Conservation (phyloP, 2,329 filamentous ascomycete genomes). For the Fusarium penzigii region DNA sequence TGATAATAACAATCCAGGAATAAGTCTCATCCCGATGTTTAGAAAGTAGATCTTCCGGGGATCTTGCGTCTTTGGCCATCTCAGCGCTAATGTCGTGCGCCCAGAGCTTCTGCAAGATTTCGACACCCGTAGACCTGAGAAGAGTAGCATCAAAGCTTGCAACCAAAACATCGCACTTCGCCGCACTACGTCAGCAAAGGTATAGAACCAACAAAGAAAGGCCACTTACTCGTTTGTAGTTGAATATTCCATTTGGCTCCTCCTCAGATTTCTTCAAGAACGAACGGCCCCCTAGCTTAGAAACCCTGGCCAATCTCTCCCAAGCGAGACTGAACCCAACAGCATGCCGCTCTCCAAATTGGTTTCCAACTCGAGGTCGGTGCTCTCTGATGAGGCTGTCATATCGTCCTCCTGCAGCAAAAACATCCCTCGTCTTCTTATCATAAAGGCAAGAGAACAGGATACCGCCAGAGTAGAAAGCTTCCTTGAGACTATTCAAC, state of each 20-base stretch:
- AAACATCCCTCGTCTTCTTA: constrained; percentile 78
- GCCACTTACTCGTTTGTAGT: constrained; percentile 59
- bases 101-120: constrained; percentile 79
- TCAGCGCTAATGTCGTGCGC: constrained; percentile 84
- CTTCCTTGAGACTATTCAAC: constrained; percentile 85
- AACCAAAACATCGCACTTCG: constrained; percentile 82
- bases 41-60: constrained; percentile 75
- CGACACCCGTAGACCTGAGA: constrained; percentile 73
- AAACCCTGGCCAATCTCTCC: constrained; percentile 74
- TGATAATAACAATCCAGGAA: constrained; percentile 87
- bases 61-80: constrained; percentile 76
- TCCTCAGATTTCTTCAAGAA: constrained; percentile 72
- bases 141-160: constrained; percentile 81
- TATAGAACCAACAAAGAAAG: not conserved
- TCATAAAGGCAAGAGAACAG: constrained; percentile 92
- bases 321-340: constrained; percentile 92
- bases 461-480: constrained; percentile 82
- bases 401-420: constrained; percentile 92
- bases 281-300: constrained; percentile 53
- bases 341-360: constrained; percentile 70
- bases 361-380: constrained; percentile 65
- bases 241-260: constrained; percentile 59
- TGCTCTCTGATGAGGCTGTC: constrained; percentile 87
- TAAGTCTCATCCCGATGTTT: constrained; percentile 77
- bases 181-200: not conserved